phyloP scores from a whole-genome alignment of 2,329 filamentous ascomycete species.

The Thielaviopsis ethacetica region DNA sequence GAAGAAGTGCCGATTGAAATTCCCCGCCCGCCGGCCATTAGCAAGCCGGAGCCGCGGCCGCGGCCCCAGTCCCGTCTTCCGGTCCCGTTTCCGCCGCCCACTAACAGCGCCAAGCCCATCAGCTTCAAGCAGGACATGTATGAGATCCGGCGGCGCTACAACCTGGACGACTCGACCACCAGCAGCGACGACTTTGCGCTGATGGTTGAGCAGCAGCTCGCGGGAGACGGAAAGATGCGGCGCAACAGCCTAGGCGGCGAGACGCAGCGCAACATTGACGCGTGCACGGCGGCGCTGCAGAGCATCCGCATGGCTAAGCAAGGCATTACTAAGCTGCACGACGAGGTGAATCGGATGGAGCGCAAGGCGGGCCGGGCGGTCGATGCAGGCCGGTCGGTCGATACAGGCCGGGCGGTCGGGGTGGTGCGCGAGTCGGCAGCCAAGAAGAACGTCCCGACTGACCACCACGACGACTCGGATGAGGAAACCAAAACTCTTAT shows the following conservation, averaged over 20 bases:
- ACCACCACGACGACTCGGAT: background rate
- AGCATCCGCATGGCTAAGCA: conserved; percentile 38
- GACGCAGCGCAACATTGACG: background rate
- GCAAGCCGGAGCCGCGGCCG: background rate
- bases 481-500: conserved; percentile 6
- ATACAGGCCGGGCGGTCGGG: too few species aligned
- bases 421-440: too few species aligned
- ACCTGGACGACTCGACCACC: conserved; percentile 43
- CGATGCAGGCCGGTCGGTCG: too few species aligned
- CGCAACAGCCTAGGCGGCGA: background rate
- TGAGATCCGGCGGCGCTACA: conserved; percentile 33
- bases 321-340: conserved; percentile 41
- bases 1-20: too few species aligned
- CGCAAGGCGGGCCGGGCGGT: too few species aligned
- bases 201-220: conserved; percentile 19
- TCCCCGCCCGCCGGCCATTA: too few species aligned
- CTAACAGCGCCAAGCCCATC: conserved; percentile 36
- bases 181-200: conserved; percentile 35
- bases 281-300: background rate
- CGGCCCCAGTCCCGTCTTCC: background rate
- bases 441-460: conserved; percentile 7
- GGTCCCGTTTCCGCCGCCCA: conserved; percentile 18
- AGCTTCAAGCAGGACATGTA: conserved; percentile 39
- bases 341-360: conserved; percentile 22
- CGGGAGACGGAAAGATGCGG: background rate